A percentile compares a stretch with the other conserved stretches of the same genome.
phyloP scores from a whole-genome alignment of 2,329 filamentous ascomycete species.

The Ophiobolus disseminans region DNA sequence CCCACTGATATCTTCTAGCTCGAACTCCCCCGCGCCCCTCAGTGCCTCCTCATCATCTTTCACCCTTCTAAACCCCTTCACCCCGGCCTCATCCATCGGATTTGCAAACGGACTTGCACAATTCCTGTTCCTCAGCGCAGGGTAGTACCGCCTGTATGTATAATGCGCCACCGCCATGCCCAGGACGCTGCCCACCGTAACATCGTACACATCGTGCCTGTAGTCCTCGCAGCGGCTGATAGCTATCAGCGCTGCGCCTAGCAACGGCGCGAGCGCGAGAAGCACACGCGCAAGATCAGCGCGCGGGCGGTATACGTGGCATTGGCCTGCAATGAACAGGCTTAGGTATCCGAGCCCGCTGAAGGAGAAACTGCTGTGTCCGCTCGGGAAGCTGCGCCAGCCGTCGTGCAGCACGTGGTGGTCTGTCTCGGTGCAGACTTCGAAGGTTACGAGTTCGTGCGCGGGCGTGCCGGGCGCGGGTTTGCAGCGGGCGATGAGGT shows the following conservation, averaged over 20 bases:
- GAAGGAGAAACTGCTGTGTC: constrained; percentile 81
- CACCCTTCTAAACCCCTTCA: constrained; percentile 47
- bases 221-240: constrained; percentile 70
- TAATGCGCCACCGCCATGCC: constrained; percentile 64
- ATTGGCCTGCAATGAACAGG: constrained; percentile 72
- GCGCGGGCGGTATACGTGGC: constrained; percentile 65
- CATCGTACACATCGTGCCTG: constrained; percentile 69
- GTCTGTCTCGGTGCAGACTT: constrained; percentile 75
- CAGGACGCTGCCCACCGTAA: constrained; percentile 62
- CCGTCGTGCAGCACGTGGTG: constrained; percentile 78
- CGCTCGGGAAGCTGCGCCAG: constrained; percentile 83
- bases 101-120: constrained; percentile 61
- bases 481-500: constrained; percentile 86
- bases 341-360: constrained; percentile 77
- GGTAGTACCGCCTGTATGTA: constrained; percentile 68
- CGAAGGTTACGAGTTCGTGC: constrained; percentile 65
- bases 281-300: constrained; percentile 64
- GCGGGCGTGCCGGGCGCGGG: constrained; percentile 66
- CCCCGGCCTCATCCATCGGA: constrained; percentile 36
- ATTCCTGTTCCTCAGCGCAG: constrained; percentile 56
- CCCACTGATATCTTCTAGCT: constrained; percentile 45
- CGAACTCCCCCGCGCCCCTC: constrained; percentile 42
- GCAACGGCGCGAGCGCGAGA: constrained; percentile 61
- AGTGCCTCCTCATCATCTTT: constrained; percentile 56
- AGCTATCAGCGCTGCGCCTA: constrained; percentile 66